phyloP scores from a whole-genome alignment of 495 filamentous ascomycete species.

The Xylaria intraflava region DNA sequence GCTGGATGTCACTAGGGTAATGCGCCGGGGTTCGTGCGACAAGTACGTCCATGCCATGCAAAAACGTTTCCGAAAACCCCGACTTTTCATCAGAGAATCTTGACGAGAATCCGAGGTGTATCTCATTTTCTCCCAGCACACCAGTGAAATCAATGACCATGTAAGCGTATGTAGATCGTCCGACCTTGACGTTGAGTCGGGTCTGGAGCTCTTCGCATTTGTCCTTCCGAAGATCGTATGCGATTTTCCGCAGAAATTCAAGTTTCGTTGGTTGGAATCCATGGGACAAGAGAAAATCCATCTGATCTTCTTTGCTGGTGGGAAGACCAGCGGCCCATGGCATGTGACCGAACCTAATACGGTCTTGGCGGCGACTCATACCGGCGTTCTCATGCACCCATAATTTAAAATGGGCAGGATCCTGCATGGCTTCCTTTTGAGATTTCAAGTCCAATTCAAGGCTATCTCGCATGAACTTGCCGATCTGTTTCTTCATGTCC shows the following conservation, averaged over 20 bases:
- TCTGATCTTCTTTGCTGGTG: conserved; percentile 40
- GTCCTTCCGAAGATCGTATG: conserved; percentile 48
- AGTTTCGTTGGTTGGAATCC: conserved; percentile 60
- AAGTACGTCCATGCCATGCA: conserved; percentile 68
- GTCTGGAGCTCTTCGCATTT: conserved; percentile 52
- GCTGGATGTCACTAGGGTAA: conserved; percentile 77
- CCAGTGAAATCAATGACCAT: conserved; percentile 77
- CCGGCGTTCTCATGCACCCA: conserved; percentile 49
- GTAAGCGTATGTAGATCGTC: conserved; percentile 67
- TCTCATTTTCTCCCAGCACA: conserved; percentile 63
- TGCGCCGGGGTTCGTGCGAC: conserved; percentile 82
- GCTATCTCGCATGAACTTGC: conserved; percentile 50
- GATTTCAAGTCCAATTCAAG: conserved; percentile 54
- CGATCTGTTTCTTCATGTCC: conserved; percentile 50
- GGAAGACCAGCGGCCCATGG: conserved; percentile 51
- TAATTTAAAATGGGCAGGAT: conserved; percentile 42
- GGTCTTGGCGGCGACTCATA: conserved; percentile 25
- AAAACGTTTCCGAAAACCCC: conserved; percentile 50
- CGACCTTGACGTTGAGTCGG: conserved; percentile 64
- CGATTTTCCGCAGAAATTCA: conserved; percentile 50
- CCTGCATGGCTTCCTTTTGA: conserved; percentile 51
- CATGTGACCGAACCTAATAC: conserved; percentile 29
- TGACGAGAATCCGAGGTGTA: conserved; percentile 73
- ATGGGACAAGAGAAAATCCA: conserved; percentile 51
- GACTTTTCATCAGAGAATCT: conserved; percentile 50